Evolutionary conservation across 2,329 filamentous ascomycete genomes (phyloP).

Genomic region (Purpureocillium lavendulum): DNA sequence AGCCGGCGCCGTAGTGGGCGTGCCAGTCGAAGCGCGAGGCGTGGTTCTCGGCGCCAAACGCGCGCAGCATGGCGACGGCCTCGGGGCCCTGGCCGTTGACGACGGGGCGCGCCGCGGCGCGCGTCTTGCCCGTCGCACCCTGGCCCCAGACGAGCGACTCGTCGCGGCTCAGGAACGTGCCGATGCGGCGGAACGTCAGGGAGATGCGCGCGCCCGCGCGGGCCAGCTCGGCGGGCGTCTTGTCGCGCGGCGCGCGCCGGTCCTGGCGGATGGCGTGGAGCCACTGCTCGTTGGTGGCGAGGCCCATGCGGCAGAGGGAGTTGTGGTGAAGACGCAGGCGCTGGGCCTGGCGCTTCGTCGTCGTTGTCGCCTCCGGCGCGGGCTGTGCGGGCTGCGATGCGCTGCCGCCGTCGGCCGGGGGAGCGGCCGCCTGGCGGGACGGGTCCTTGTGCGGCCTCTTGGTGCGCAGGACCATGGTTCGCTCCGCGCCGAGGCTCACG

Average conservation of each 20-base stretch:
- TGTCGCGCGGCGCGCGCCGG: slow-evolving; percentile 62
- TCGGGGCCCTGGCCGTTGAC: slow-evolving; percentile 61
- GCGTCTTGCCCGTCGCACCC: slow-evolving; percentile 65
- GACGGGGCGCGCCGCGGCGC: slow-evolving; percentile 50
- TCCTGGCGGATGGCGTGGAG: slow-evolving; percentile 88
- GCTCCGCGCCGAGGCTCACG: slow-evolving; percentile 83
- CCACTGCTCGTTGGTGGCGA: slow-evolving; percentile 77
- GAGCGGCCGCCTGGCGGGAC: slow-evolving; percentile 7
- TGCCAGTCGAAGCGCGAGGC: slow-evolving; percentile 66
- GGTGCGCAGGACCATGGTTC: slow-evolving; percentile 82
- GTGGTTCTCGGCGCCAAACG: slow-evolving; percentile 83
- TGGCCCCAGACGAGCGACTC: slow-evolving; percentile 78
- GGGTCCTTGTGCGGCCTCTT: slow-evolving; percentile 52
- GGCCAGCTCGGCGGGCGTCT: slow-evolving; percentile 60
- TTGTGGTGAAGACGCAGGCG: slow-evolving; percentile 77
- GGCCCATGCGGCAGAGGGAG: slow-evolving; percentile 76
- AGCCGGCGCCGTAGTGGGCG: slow-evolving; percentile 66
- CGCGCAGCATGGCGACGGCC: slow-evolving; percentile 61
- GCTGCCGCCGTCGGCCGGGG: neutral
- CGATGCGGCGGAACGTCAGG: slow-evolving; percentile 83
- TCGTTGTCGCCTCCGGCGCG: neutral
- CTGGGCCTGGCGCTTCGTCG: slow-evolving; percentile 44
- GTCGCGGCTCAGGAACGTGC: slow-evolving; percentile 67
- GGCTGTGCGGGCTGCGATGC: no score
- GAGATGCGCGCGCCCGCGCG: slow-evolving; percentile 75